Evolutionary conservation across 2,329 filamentous ascomycete species (phyloP), one percentile per base, ranked within the genome.

Genomic region (Karstenula rhodostoma): DNA sequence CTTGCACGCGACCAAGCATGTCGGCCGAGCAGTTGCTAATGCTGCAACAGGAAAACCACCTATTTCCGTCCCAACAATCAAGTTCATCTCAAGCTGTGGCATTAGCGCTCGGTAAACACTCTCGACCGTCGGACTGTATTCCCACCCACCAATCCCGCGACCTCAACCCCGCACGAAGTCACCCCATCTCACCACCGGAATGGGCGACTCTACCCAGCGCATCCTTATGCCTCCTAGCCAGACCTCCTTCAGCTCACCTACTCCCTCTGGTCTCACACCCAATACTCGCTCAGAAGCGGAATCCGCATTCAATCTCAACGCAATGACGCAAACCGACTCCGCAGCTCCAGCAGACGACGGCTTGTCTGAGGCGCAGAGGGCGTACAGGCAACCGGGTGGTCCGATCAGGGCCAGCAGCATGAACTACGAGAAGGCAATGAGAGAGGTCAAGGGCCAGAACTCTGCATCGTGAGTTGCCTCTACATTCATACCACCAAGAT

Each of bases 281-380:
- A 74, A 68, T 33, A 76, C 75, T 17, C 73, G 75, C 22, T 71
- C 70, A 13, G 70, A 77, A 69, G 75, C 71, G 22, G 75, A 78
- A 65, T 70, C 67, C n/a, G 72, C 70, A 25, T 69, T 78, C 47
- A 67, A 67, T 1, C 63, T 65, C 32, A 78, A 78, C 65, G 71
- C 63, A 22, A 56, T 52, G 32, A 57, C 66, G 12, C 75, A 77
- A 60, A 78, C 75, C 23, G 75, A 78, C 46, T 73, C 74, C 10
- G 75, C 75, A 37, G 75, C 75, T 3, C 75, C 75, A 37, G 42
- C 47, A 13, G 52, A 53, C 17, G 47, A 63, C 27, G 56, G 56
- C 19, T 46, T 60, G 40, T 57, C 61, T 19, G 75, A 76, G 58
- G 74, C 73, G 10, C 62, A 67, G 22, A 62, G 64, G n/a, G 71